These are phyloP conservation scores for Meira miltonrushii DNA, from an alignment of 1,284 basidiomycete species.

Conservation along the genomic window DNA sequence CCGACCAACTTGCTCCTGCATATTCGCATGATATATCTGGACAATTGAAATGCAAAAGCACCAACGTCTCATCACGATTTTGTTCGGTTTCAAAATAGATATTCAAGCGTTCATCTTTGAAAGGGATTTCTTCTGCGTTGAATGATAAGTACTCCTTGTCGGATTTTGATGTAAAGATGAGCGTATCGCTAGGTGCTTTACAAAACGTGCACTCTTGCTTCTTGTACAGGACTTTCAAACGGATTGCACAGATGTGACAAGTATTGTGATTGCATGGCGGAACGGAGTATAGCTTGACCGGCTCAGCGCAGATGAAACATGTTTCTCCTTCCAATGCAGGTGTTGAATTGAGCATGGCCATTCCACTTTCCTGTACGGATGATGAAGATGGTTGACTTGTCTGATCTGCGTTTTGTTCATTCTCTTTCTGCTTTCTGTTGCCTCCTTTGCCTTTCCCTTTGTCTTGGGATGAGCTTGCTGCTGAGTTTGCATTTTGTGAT, in stretches of 20 bases:
- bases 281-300: conserved; percentile 80
- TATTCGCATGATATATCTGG: conserved; percentile 64
- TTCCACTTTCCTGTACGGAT: conserved; percentile 11
- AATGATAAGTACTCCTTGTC: conserved; percentile 35
- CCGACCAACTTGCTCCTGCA: conserved; percentile 79
- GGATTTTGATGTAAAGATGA: conserved; percentile 74
- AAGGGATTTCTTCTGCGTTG: conserved; percentile 35
- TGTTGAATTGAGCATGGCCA: not conserved
- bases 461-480: no score
- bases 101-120: conserved; percentile 56
- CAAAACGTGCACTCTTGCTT: conserved; percentile 82
- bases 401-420: not conserved
- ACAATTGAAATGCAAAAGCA: conserved; percentile 68
- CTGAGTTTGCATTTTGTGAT: not conserved
- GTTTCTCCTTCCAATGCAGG: conserved; percentile 55
- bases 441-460: not conserved
- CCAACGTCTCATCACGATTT: conserved; percentile 90
- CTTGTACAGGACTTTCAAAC: conserved; percentile 90
- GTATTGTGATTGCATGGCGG: conserved; percentile 87
- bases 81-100: conserved; percentile 85
- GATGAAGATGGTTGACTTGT: no score
- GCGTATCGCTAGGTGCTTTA: conserved; percentile 76
- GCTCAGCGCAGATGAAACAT: conserved; percentile 95
- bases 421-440: conserved; percentile 18
- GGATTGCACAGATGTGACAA: conserved; percentile 84